Evolutionary conservation across 2,329 filamentous ascomycete species (phyloP).

Genomic region (Proliferodiscus dingleyae): DNA sequence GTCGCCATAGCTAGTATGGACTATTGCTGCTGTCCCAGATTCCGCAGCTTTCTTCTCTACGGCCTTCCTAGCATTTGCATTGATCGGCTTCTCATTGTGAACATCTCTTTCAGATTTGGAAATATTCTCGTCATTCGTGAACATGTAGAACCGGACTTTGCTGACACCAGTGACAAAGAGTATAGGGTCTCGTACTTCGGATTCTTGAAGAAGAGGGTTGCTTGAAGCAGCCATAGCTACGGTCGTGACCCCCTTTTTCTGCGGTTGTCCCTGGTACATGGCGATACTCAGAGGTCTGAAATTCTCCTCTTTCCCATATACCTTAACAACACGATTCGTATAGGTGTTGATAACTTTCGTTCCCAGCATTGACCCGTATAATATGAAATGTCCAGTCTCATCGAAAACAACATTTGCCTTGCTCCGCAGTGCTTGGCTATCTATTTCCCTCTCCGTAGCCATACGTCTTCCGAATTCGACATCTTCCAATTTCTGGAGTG

Average conservation of each 20-base stretch:
- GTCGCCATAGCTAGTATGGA: constrained; percentile 92
- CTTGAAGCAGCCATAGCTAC: constrained; percentile 95
- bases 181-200: constrained; percentile 86
- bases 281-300: constrained; percentile 78
- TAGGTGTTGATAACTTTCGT: constrained; percentile 95
- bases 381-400: constrained; percentile 89
- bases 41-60: constrained; percentile 59
- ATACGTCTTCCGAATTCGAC: constrained; percentile 88
- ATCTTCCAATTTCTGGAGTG: constrained; percentile 74
- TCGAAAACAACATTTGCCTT: constrained; percentile 90
- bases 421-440: constrained; percentile 59
- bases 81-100: constrained; percentile 86
- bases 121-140: constrained; percentile 82
- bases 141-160: constrained; percentile 96
- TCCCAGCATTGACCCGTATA: constrained; percentile 89
- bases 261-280: constrained; percentile 90
- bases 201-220: constrained; percentile 89
- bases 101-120: constrained; percentile 83
- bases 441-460: constrained; percentile 80
- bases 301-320: constrained; percentile 86
- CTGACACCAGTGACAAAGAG: constrained; percentile 76
- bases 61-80: constrained; percentile 51
- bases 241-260: constrained; percentile 89
- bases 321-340: constrained; percentile 85
- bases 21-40: constrained; percentile 71